phyloP scores from a whole-genome alignment of 495 filamentous ascomycete genomes.

The Aspergillus hancockii region DNA sequence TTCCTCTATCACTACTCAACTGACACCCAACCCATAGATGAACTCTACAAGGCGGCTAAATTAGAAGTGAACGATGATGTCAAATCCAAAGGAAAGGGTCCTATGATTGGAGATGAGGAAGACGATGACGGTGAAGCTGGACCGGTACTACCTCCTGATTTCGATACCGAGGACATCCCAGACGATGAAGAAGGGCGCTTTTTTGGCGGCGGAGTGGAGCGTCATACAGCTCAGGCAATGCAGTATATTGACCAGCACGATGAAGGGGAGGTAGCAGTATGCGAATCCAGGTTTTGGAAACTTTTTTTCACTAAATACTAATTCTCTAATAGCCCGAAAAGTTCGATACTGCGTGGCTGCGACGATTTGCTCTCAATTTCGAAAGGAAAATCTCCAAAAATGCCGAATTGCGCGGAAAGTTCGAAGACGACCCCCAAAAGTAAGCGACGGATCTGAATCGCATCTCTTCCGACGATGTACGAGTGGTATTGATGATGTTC shows the following conservation, averaged over 20 bases:
- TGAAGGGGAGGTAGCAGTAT: conserved; percentile 53
- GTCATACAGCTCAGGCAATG: conserved; percentile 79
- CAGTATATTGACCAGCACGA: conserved; percentile 81
- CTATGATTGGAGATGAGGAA: conserved; percentile 60
- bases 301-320: conserved; percentile 12
- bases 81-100: conserved; percentile 59
- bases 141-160: conserved; percentile 67
- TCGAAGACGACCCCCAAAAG: conserved; percentile 80
- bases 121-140: conserved; percentile 69
- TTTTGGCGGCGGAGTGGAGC: conserved; percentile 87
- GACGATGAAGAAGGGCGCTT: conserved; percentile 95
- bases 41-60: conserved; percentile 88
- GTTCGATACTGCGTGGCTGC: conserved; percentile 81
- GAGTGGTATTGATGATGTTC: conserved; percentile 14
- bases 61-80: conserved; percentile 60
- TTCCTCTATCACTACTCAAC: conserved; percentile 5
- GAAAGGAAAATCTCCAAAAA: conserved; percentile 92
- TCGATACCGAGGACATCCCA: conserved; percentile 56
- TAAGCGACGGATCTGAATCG: conserved; percentile 46
- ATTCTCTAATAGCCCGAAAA: conserved; percentile 58
- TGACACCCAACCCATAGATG: conserved; percentile 49
- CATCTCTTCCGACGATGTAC: neutral
- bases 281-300: conserved; percentile 2
- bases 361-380: conserved; percentile 78
- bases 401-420: conserved; percentile 86